Evolutionary conservation across 2,329 filamentous ascomycete species (phyloP), one percentile per base, ranked within the genome.

Genomic region (Xylariaceae sp.): DNA sequence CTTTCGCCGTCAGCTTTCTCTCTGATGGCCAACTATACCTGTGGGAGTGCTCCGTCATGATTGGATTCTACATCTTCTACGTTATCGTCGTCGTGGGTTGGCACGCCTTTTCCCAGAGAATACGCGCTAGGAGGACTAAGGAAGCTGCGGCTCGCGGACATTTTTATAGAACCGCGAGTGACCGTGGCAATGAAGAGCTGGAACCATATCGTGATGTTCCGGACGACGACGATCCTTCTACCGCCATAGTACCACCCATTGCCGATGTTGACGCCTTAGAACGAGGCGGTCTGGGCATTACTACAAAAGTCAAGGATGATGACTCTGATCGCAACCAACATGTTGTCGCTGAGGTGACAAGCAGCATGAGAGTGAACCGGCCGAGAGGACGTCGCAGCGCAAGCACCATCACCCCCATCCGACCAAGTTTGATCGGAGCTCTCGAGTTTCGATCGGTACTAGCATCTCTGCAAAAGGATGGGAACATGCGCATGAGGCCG

Each of bases 21-120:
- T 86, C 88, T 42, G 94, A 99, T 71, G 93, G 93, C 0, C 82
- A 84, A 59, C 79, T 99, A 55, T 84, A 89, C 62, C 76, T 94
- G 5, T 97, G 92, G 92, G 94, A 99, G 74, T 96, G 92, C 66
- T 82, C 83, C 62, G 78, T 82, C 60, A 99, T 99, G 94, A 91
- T 99, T 58, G 87, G 78, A 11, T 95, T 95, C 71, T 99, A 99
- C 73, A 66, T 87, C 50, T 88, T 96, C 68, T 99, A 99, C 70
- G 94, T 99, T 51, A 71, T 86, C 10, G 86, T 92, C 59, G 94
- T 99, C 9, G 89, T 97, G 13, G 81, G 81, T 4, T 97, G 92
- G 92, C 94, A 99, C 74, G 96, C 92, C 88, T 88, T 88, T 75
- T 78, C 88, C 13, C 85, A 84, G 44, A 81, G 86, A 64, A 80